Evolutionary conservation across 805 yeast species (phyloP).

Genomic region (Metschnikowia borealis): DNA sequence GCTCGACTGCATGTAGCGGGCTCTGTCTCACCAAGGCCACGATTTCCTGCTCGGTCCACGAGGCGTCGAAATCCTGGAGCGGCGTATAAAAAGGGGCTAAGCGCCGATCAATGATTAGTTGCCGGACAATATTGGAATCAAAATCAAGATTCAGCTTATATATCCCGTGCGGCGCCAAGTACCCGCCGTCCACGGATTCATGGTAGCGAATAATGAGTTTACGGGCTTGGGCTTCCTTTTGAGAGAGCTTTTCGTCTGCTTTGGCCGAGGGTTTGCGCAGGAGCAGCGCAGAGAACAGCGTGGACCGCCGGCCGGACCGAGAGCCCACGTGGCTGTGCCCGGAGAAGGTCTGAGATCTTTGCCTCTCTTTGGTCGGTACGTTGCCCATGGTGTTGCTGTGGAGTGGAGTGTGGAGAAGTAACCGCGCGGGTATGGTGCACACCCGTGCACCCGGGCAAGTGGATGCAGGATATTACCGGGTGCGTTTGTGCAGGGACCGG

Average conservation of each 20-base stretch:
- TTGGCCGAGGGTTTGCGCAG: slow-evolving; percentile 8
- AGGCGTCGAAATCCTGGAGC: slow-evolving; percentile 67
- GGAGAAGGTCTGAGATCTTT: slow-evolving; percentile 20
- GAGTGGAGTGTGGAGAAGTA: slow-evolving; percentile 1
- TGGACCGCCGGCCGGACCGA: slow-evolving; percentile 12
- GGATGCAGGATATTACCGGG: no score
- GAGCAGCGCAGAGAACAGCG: slow-evolving; percentile 12
- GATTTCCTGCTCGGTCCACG: slow-evolving; percentile 71
- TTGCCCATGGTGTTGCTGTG: slow-evolving; percentile 33
- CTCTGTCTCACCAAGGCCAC: slow-evolving; percentile 43
- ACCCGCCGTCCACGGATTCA: slow-evolving; percentile 92
- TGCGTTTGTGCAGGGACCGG: no score
- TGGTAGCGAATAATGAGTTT: slow-evolving; percentile 55
- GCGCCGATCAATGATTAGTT: slow-evolving; percentile 61
- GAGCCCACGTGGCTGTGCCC: background rate
- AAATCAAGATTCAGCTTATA: slow-evolving; percentile 76
- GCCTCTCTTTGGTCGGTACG: slow-evolving; percentile 42
- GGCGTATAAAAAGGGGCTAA: slow-evolving; percentile 92
- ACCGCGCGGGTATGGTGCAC: background rate
- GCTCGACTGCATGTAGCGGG: slow-evolving; percentile 54
- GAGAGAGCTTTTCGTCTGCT: slow-evolving; percentile 49
- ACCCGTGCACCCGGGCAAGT: background rate
- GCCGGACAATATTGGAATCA: slow-evolving; percentile 68
- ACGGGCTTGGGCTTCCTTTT: slow-evolving; percentile 48
- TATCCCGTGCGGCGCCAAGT: slow-evolving; percentile 84